These are phyloP conservation scores for Trichophyton benhamiae DNA, from an alignment of 2,329 filamentous ascomycete species.

Conservation along the genomic window DNA sequence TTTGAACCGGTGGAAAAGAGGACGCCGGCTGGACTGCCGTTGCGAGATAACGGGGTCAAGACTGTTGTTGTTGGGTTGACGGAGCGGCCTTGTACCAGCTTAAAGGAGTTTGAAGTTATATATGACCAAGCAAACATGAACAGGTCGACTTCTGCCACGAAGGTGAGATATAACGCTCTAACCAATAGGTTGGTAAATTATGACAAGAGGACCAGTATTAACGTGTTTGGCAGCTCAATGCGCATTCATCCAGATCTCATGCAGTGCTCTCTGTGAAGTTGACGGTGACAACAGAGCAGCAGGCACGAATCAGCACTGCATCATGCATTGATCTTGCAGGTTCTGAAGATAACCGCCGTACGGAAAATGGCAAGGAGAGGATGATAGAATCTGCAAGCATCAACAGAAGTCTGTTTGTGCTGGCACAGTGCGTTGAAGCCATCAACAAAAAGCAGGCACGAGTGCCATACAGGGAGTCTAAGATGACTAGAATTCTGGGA, in stretches of 20 bases:
- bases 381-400: constrained; percentile 93
- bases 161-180: constrained; percentile 33
- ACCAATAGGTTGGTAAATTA: no score
- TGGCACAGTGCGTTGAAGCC: constrained; percentile 90
- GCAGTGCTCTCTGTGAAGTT: constrained; percentile 86
- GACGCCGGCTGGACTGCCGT: constrained; percentile 63
- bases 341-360: constrained; percentile 88
- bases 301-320: constrained; percentile 64
- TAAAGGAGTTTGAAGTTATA: constrained; percentile 80
- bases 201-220: constrained; percentile 7
- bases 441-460: constrained; percentile 64
- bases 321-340: constrained; percentile 92
- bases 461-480: constrained; percentile 87
- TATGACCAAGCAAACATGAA: constrained; percentile 91
- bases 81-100: constrained; percentile 65
- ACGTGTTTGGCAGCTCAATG: constrained; percentile 50
- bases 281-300: constrained; percentile 57
- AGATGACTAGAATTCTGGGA: constrained; percentile 91
- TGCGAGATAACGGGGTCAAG: constrained; percentile 76
- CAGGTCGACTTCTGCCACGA: constrained; percentile 77
- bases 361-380: constrained; percentile 84
- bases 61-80: constrained; percentile 77
- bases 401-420: constrained; percentile 91
- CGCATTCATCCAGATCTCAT: constrained; percentile 79
- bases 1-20: constrained; percentile 82